These are phyloP conservation scores for Starmerella khaoyaiensis DNA, from an alignment of 805 yeast species.

Conservation along the genomic window DNA sequence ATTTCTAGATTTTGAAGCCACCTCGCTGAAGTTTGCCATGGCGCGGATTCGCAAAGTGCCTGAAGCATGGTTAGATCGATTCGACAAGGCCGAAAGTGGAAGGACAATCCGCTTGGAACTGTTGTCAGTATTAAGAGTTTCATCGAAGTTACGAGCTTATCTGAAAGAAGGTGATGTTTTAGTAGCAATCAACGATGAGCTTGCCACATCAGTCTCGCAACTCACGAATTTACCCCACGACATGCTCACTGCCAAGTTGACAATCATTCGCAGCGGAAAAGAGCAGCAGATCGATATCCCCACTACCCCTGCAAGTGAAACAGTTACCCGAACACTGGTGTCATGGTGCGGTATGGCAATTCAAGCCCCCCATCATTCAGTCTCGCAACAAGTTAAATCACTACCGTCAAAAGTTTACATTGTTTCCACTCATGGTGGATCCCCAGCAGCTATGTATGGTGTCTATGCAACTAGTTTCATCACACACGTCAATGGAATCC, in stretches of 20 bases:
- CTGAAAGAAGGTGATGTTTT: conserved; percentile 58
- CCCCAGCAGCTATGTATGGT: conserved; percentile 77
- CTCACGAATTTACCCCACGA: conserved; percentile 37
- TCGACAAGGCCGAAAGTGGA: conserved; percentile 44
- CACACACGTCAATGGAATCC: conserved; percentile 72
- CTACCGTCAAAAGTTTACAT: conserved; percentile 79
- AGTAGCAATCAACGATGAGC: conserved; percentile 50
- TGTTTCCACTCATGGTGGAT: conserved; percentile 59
- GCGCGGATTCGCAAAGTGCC: conserved; percentile 83
- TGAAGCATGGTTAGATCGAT: conserved; percentile 60
- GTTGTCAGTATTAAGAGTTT: conserved; percentile 54
- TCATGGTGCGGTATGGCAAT: conserved; percentile 74
- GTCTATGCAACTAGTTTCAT: conserved; percentile 70
- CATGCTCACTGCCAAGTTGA: conserved; percentile 38
- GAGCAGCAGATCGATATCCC: conserved; percentile 50
- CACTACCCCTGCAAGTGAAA: conserved; percentile 45
- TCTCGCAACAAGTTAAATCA: conserved; percentile 63
- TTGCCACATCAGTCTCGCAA: conserved; percentile 57
- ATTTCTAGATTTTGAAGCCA: conserved; percentile 69
- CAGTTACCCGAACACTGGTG: conserved; percentile 53
- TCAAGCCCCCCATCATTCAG: conserved; percentile 88
- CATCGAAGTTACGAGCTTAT: conserved; percentile 31
- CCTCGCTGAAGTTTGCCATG: conserved; percentile 50
- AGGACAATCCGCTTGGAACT: conserved; percentile 53
- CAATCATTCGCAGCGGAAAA: conserved; percentile 58